Conservation (phyloP, 352 stramenopile genomes). For the Phytophthora agathidicida region DNA sequence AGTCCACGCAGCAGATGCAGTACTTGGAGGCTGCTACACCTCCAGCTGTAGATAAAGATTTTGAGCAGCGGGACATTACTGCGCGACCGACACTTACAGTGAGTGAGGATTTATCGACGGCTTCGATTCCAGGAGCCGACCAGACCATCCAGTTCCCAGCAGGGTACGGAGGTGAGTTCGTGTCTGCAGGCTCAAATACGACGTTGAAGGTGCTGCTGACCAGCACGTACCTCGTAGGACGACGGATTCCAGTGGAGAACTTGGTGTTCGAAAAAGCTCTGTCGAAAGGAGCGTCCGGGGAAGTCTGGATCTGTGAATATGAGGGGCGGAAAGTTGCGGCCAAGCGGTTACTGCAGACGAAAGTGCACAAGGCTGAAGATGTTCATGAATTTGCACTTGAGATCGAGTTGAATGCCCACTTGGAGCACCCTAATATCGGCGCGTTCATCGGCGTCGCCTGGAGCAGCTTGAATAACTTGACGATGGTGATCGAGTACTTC, state of each 20-base stretch:
- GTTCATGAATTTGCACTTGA: slow-evolving; percentile 40
- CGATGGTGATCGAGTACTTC: slow-evolving; percentile 53
- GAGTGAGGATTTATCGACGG: slow-evolving; percentile 16
- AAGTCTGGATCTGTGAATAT: slow-evolving; percentile 52
- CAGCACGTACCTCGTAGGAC: slow-evolving; percentile 32
- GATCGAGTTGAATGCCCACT: slow-evolving; percentile 38
- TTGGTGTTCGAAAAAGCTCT: slow-evolving; percentile 23
- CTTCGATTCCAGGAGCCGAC: slow-evolving; percentile 13
- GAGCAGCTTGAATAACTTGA: slow-evolving; percentile 49
- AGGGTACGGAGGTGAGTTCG: slow-evolving; percentile 9
- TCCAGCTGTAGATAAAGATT: slow-evolving; percentile 4
- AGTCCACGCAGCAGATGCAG: slow-evolving; percentile 3
- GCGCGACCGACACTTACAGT: slow-evolving; percentile 18
- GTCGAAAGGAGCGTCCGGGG: slow-evolving; percentile 46
- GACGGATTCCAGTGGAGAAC: slow-evolving; percentile 31
- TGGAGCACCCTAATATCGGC: slow-evolving; percentile 42
- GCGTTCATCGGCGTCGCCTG: slow-evolving; percentile 46
- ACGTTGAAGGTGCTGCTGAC: slow-evolving; percentile 24
- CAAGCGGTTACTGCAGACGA: slow-evolving; percentile 44
- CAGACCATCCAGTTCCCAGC: slow-evolving; percentile 24
- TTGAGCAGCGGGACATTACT: slow-evolving; percentile 11
- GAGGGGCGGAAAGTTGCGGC: slow-evolving; percentile 34
- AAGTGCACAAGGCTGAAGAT: slow-evolving; percentile 33
- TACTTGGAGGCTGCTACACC: too few species aligned
- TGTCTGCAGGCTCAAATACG: slow-evolving; percentile 12